Percentiles rank a stretch among this genome's conserved stretches.
These are phyloP conservation scores for Aspergillus indologenus DNA, from an alignment of 495 filamentous ascomycete species.

Conservation along the genomic window DNA sequence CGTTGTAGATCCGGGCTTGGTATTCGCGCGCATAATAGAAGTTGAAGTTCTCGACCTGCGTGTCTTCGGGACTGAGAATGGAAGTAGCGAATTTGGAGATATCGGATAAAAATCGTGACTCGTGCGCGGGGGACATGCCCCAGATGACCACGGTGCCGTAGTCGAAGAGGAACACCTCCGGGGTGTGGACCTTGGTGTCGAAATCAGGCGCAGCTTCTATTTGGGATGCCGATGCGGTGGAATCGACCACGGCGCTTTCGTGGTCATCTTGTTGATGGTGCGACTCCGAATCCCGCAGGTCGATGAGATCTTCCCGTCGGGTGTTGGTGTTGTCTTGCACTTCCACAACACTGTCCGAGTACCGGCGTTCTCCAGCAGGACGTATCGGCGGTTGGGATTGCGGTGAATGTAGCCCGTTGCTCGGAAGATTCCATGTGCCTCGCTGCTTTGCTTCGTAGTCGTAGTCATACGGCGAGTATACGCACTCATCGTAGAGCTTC, in stretches of 20 bases:
- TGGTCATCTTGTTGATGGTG: slow-evolving; percentile 26
- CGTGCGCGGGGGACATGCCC: slow-evolving; percentile 87
- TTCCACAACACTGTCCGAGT: slow-evolving; percentile 61
- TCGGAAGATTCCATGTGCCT: slow-evolving; percentile 19
- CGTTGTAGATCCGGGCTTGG: slow-evolving; percentile 97
- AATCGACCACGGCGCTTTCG: slow-evolving; percentile 24
- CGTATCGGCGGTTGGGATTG: slow-evolving; percentile 33
- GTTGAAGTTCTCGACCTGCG: slow-evolving; percentile 96
- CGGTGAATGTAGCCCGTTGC: slow-evolving; percentile 21
- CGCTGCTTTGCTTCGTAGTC: slow-evolving; percentile 43
- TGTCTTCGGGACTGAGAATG: slow-evolving; percentile 79
- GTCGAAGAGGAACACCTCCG: slow-evolving; percentile 93
- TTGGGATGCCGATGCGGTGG: slow-evolving; percentile 3
- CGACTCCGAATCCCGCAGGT: slow-evolving; percentile 44
- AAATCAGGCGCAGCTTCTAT: slow-evolving; percentile 38
- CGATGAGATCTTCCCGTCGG: slow-evolving; percentile 53
- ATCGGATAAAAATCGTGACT: slow-evolving; percentile 85
- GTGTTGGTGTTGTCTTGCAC: slow-evolving; percentile 49
- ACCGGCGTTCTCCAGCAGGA: slow-evolving; percentile 56
- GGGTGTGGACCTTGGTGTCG: slow-evolving; percentile 74
- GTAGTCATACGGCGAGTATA: slow-evolving; percentile 91
- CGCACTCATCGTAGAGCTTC: slow-evolving; percentile 93
- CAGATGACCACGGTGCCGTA: slow-evolving; percentile 99
- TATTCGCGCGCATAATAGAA: slow-evolving; percentile 98
- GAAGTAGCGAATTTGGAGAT: slow-evolving; percentile 93